Conservation (phyloP, 352 stramenopile species). For the Pythium insidiosum region DNA sequence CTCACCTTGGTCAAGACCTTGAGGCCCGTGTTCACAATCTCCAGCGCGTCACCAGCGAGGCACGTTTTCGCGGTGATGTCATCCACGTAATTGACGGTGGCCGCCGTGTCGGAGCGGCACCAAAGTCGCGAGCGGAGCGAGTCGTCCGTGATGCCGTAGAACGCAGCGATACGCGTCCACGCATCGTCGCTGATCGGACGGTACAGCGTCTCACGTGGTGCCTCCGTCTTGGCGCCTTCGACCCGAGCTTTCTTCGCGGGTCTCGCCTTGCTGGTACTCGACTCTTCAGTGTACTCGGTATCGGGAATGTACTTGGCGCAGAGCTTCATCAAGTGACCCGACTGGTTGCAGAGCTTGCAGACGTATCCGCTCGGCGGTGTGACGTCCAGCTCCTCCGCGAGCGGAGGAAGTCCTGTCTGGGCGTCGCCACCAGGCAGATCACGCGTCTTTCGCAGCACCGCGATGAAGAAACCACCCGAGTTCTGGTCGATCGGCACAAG, state of each 20-base stretch:
- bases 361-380: constrained; percentile 50
- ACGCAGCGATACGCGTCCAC: constrained; percentile 43
- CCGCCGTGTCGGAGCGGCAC: constrained; percentile 68
- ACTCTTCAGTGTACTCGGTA: constrained; percentile 17
- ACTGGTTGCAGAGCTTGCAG: constrained; percentile 61
- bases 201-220: constrained; percentile 64
- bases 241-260: constrained; percentile 19
- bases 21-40: constrained; percentile 91
- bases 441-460: constrained; percentile 87
- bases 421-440: constrained; percentile 41
- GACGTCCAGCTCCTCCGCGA: constrained; percentile 37
- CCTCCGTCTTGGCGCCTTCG: constrained; percentile 4
- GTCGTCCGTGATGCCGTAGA: constrained; percentile 56
- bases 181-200: constrained; percentile 49
- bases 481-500: constrained; percentile 97
- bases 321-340: constrained; percentile 73
- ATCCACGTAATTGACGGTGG: constrained; percentile 78
- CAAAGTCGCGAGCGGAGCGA: constrained; percentile 41
- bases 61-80: constrained; percentile 52
- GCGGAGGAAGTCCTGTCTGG: constrained; percentile 33
- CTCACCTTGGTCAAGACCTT: constrained; percentile 84
- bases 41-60: constrained; percentile 55
- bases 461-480: constrained; percentile 98
- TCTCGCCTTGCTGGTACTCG: constrained; percentile 33
- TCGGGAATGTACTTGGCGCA: constrained; percentile 53